phyloP scores from a whole-genome alignment of 164 flowering plant genomes.

The Tetrastigma voinierianum region DNA sequence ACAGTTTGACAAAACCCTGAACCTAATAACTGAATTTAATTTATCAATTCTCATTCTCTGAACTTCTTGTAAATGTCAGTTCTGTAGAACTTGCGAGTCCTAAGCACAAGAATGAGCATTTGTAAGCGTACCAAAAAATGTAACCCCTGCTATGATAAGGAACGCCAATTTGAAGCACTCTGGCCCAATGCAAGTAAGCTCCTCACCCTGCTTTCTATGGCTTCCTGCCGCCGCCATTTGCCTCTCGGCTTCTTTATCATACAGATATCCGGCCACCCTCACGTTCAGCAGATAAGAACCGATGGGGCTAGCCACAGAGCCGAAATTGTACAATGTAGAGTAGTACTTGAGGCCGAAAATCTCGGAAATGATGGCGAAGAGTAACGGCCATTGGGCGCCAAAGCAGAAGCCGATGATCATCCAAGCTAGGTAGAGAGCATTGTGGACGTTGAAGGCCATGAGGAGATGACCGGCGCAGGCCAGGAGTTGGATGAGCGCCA shows the following conservation, averaged over 20 bases:
- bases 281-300: slow-evolving; percentile 8
- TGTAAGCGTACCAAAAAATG: too few relatives aligned
- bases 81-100: too few relatives aligned
- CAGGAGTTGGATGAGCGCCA: slow-evolving; percentile 38
- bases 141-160: too few relatives aligned
- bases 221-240: neutral
- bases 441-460: slow-evolving; percentile 4
- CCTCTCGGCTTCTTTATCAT: slow-evolving; percentile 4
- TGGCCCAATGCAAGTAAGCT: too few relatives aligned
- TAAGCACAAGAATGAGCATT: too few relatives aligned
- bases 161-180: too few relatives aligned
- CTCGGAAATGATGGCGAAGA: slow-evolving; percentile 4
- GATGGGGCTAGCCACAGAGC: slow-evolving; percentile 1
- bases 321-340: slow-evolving; percentile 10
- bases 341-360: slow-evolving; percentile 11
- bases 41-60: too few relatives aligned
- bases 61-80: too few relatives aligned
- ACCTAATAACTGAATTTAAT: too few relatives aligned
- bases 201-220: too few relatives aligned
- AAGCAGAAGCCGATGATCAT: slow-evolving; percentile 3
- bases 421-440: neutral
- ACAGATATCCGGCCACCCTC: slow-evolving; percentile 7
- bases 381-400: slow-evolving; percentile 2
- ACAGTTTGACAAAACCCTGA: too few relatives aligned
- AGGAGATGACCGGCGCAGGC: slow-evolving; percentile 45